Evolutionary conservation across 208 protist genomes (phyloP).

Genomic region (Hexamita inflata): DNA sequence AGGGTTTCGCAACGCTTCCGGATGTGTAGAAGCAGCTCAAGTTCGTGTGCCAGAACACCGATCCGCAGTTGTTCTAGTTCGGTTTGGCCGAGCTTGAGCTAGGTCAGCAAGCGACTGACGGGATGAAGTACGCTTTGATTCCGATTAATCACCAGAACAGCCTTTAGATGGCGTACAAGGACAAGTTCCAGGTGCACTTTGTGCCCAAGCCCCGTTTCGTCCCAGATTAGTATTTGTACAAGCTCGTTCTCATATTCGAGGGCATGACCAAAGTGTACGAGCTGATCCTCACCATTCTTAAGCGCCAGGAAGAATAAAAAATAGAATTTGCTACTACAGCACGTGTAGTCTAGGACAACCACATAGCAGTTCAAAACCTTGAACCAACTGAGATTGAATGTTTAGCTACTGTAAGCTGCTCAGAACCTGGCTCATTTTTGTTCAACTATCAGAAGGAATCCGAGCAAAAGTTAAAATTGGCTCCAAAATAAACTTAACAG

Average conservation of each 20-base stretch:
- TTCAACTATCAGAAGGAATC: background rate
- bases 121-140: background rate
- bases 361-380: background rate
- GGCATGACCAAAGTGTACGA: background rate
- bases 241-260: background rate
- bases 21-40: background rate
- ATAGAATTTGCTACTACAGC: background rate
- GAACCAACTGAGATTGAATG: background rate
- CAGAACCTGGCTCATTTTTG: background rate
- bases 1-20: background rate
- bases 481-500: background rate
- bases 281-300: background rate
- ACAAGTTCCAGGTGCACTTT: background rate
- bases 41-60: background rate
- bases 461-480: background rate
- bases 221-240: background rate
- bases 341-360: background rate
- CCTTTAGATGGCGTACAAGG: background rate
- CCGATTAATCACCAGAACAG: background rate
- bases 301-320: background rate
- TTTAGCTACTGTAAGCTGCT: background rate
- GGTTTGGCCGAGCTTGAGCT: background rate
- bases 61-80: background rate
- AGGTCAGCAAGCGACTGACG: background rate
- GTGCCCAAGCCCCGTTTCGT: background rate